Evolutionary conservation across 2,329 filamentous ascomycete genomes (phyloP).

Genomic region (Blastomyces parvus): DNA sequence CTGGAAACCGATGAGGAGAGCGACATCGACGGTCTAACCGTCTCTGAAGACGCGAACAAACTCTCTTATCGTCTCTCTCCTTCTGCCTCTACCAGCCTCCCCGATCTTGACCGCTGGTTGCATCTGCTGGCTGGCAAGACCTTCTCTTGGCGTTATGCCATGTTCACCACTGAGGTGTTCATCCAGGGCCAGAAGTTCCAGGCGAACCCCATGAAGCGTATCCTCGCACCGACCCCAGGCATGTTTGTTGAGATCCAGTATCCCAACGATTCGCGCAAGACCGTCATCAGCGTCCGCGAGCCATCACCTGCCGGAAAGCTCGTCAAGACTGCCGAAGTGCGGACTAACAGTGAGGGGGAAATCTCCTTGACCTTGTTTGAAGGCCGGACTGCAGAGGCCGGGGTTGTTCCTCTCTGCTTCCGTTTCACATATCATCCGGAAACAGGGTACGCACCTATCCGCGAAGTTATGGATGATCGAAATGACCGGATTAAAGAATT

Average conservation of each 20-base stretch:
- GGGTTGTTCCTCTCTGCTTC: constrained; percentile 72
- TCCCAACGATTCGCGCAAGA: constrained; percentile 74
- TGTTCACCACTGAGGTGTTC: constrained; percentile 87
- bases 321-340: constrained; percentile 79
- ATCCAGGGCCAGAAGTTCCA: constrained; percentile 96
- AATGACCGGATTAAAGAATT: constrained; percentile 99
- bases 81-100: constrained; percentile 62
- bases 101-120: constrained; percentile 74
- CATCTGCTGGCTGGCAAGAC: constrained; percentile 73
- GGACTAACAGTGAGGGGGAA: constrained; percentile 62
- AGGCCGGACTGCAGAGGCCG: constrained; percentile 75
- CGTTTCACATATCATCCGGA: constrained; percentile 91
- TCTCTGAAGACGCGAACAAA: constrained; percentile 70
- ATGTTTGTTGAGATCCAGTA: constrained; percentile 80
- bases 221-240: constrained; percentile 77
- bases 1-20: constrained; percentile 60
- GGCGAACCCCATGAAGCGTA: constrained; percentile 87
- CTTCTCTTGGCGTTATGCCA: constrained; percentile 88
- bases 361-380: constrained; percentile 88
- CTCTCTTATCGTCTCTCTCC: constrained; percentile 74
- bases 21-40: constrained; percentile 77
- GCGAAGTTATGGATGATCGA: constrained; percentile 88
- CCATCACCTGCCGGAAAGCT: constrained; percentile 78
- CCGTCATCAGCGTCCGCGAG: constrained; percentile 77
- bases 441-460: constrained; percentile 92